Evolutionary conservation across 805 yeast species (phyloP), one percentile per base, ranked within the genome.

Genomic region (Candida anglica): DNA sequence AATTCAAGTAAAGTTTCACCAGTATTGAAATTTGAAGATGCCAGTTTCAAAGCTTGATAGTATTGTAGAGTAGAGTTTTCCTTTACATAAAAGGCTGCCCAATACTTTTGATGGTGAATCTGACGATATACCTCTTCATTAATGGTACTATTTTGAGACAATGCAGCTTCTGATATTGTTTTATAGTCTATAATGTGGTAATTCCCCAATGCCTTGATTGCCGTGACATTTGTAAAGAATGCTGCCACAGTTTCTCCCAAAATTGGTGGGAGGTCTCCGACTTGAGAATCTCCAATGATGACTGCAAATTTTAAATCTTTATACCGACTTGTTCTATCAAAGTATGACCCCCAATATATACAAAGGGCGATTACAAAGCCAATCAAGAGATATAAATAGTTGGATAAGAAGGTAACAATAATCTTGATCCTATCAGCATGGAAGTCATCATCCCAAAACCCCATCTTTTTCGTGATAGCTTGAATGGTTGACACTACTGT

Each of bases 341-440:
- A 54, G 41, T 55, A 58, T 2, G 56, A 40, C 8, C 63, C 64
- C 63, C 63, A 58, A 34, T 58, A 60, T n/a, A 59, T 40, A 33
- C 53, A 51, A 6, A 60, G 45, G 1, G 52, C 50, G 4, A 39
- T 28, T 13, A 46, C 33, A 31, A 59, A 57, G 6, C 59, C 58
- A 6, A 49, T 4, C 27, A 53, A 25, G 20, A 32, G 21, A 16
- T 32, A 55, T 23, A 36, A 16, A 46, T 58, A 58, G 44, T 58
- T 58, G n/a, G 37, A 30, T 5, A 44, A 28, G 30, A 54, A 46
- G 3, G 58, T 50, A 15, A 42, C 22, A 14, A 42, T 23, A 19
- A 58, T 52, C 6, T 42, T 33, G 25, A 46, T 42, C 27, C 63
- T 40, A 11, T 49, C 49, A 5, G 46, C 42, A 22, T 43, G 44